A percentile compares a stretch with the other conserved stretches of the same genome.
Conservation (phyloP, 176 grass and related monocot genomes). For the Oryza meridionalis region DNA sequence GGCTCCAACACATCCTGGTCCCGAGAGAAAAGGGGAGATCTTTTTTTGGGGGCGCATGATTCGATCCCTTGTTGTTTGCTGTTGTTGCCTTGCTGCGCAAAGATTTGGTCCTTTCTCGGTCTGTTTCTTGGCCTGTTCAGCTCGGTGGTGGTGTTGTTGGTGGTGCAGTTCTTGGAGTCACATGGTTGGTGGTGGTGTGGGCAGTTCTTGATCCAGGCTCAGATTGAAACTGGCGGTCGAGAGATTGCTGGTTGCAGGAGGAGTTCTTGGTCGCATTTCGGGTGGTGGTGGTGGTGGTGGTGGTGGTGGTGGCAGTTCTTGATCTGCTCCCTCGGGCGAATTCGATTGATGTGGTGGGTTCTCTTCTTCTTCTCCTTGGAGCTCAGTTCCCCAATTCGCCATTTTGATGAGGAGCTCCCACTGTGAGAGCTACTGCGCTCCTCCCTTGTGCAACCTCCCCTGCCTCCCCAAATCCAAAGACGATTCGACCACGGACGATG, state of each 20-base stretch:
- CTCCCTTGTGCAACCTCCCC: constrained; percentile 48
- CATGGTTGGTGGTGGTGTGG: not conserved
- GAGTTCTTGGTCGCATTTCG: not conserved
- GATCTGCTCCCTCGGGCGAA: constrained; percentile 3
- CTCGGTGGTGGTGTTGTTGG: not conserved
- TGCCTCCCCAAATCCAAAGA: constrained; percentile 60
- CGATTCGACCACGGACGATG: not conserved
- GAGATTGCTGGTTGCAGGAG: not conserved
- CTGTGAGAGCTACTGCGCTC: constrained; percentile 68
- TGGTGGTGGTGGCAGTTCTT: constrained; percentile 3
- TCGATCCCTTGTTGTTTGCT: constrained; percentile 34
- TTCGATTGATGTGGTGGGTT: constrained; percentile 61
- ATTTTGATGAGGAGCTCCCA: constrained; percentile 79
- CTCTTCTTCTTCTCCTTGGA: constrained; percentile 1
- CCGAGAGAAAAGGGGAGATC: constrained; percentile 27
- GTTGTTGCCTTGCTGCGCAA: constrained; percentile 2
- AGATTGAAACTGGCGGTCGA: constrained; percentile 24
- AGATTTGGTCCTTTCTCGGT: constrained; percentile 35
- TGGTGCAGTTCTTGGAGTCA: constrained; percentile 22
- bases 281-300: not conserved
- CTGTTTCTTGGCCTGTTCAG: constrained; percentile 22
- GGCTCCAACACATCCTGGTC: constrained; percentile 44
- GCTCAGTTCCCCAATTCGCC: constrained; percentile 37
- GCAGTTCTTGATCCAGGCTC: constrained; percentile 25
- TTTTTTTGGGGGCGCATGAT: constrained; percentile 47